phyloP scores from a whole-genome alignment of 2,329 filamentous ascomycete genomes.

The Claviceps sp. region DNA sequence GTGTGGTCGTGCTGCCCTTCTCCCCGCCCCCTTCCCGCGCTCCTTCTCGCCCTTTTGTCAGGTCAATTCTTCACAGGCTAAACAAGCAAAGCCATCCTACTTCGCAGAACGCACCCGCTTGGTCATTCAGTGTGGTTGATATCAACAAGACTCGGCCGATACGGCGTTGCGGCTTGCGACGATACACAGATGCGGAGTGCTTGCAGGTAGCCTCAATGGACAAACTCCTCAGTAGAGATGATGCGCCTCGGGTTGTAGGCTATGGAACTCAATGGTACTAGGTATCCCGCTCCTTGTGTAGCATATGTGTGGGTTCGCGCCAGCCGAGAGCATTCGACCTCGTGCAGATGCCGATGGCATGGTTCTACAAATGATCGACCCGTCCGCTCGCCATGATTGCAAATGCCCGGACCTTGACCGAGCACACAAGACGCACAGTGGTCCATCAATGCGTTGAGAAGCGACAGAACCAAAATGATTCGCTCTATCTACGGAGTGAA shows the following conservation, averaged over 20 bases:
- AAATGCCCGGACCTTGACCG: conserved; percentile 4
- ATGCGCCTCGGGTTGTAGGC: not conserved
- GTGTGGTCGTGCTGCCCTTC: not conserved
- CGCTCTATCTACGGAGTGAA: not conserved
- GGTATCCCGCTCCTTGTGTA: not conserved
- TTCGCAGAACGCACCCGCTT: not conserved
- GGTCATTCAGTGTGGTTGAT: not conserved
- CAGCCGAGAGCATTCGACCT: conserved; percentile 4
- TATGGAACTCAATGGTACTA: not conserved
- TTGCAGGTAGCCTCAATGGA: conserved; percentile 1
- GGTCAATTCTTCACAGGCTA: not conserved
- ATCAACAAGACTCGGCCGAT: conserved; percentile 5
- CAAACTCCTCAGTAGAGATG: not conserved
- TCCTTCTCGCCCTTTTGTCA: not conserved
- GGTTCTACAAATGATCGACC: conserved; percentile 1
- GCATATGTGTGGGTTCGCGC: not conserved
- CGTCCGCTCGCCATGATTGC: not conserved
- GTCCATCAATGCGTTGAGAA: conserved; percentile 1
- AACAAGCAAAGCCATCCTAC: not conserved
- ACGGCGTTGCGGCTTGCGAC: conserved; percentile 3
- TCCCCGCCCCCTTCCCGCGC: not conserved
- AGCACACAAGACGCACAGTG: conserved; percentile 3
- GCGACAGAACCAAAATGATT: not conserved
- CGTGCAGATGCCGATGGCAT: conserved; percentile 3
- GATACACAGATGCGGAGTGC: conserved; percentile 1